phyloP scores from a whole-genome alignment of 306 rosid genomes.

The Acacia confusa region DNA sequence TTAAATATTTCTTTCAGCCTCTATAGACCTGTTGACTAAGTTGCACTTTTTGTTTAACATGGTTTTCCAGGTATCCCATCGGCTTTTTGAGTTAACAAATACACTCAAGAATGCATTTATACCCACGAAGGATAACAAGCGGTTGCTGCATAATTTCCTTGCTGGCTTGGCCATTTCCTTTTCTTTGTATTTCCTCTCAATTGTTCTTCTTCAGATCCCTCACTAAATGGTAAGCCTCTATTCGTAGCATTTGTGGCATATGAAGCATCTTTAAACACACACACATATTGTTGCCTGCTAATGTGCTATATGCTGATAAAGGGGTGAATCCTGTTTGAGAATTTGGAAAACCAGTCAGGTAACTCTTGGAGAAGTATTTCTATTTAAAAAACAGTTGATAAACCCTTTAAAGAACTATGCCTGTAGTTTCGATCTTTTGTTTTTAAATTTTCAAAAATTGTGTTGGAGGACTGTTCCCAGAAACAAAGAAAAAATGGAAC shows the following conservation, averaged over 20 bases:
- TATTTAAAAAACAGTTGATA: neutral
- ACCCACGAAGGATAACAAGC: slow-evolving; percentile 83
- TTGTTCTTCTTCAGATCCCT: slow-evolving; percentile 69
- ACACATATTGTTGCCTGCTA: neutral
- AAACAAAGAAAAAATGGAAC: neutral
- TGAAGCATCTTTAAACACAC: neutral
- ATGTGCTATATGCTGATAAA: neutral
- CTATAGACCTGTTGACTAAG: slow-evolving; percentile 20
- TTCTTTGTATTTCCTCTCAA: slow-evolving; percentile 61
- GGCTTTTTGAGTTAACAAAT: slow-evolving; percentile 89
- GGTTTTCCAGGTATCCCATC: slow-evolving; percentile 74
- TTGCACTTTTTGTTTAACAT: slow-evolving; percentile 26
- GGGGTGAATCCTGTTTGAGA: neutral
- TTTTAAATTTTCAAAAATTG: neutral
- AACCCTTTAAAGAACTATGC: neutral
- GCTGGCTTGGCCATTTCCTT: slow-evolving; percentile 60
- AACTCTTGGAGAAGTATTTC: neutral
- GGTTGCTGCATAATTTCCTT: slow-evolving; percentile 77
- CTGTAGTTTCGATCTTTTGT: neutral
- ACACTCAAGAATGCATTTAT: slow-evolving; percentile 76
- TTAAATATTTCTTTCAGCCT: slow-evolving; percentile 17
- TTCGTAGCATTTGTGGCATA: neutral
- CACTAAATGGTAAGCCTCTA: slow-evolving; percentile 57
- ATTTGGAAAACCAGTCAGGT: neutral
- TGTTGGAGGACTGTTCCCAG: neutral